A percentile compares a stretch with the other conserved stretches of the same genome.
These are phyloP conservation scores for Aspergillus vadensis DNA, from an alignment of 2,329 filamentous ascomycete genomes.

Conservation along the genomic window DNA sequence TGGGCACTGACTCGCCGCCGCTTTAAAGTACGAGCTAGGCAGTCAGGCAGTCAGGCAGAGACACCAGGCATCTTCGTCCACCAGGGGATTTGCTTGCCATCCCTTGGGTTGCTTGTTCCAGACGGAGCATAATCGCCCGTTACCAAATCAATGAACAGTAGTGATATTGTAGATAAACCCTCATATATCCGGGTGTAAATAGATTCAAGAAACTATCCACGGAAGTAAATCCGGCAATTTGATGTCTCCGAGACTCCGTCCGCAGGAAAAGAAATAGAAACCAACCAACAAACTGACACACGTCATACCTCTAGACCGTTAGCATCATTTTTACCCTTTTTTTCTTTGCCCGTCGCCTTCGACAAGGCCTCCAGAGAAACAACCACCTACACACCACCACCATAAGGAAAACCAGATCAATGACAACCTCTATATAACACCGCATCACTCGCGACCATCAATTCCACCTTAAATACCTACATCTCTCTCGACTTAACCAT, in stretches of 20 bases:
- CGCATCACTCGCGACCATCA: background rate
- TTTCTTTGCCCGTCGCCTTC: background rate
- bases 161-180: no score
- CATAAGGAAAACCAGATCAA: background rate
- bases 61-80: background rate
- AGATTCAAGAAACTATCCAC: no score
- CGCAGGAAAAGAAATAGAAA: background rate
- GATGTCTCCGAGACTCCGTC: background rate
- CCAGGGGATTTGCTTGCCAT: background rate
- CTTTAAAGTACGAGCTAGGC: background rate
- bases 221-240: background rate
- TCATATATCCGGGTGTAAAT: no score
- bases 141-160: background rate
- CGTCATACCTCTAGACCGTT: background rate
- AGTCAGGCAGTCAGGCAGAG: background rate
- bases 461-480: slow-evolving; percentile 1
- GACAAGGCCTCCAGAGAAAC: background rate
- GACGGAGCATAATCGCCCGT: background rate
- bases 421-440: background rate
- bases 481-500: background rate
- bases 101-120: background rate
- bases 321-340: background rate
- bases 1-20: background rate
- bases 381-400: no score
- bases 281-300: background rate